Percentiles rank a stretch among this genome's conserved stretches.
phyloP scores from a whole-genome alignment of 371 early-diverging fungal species.

The Gilbertella persicaria region DNA sequence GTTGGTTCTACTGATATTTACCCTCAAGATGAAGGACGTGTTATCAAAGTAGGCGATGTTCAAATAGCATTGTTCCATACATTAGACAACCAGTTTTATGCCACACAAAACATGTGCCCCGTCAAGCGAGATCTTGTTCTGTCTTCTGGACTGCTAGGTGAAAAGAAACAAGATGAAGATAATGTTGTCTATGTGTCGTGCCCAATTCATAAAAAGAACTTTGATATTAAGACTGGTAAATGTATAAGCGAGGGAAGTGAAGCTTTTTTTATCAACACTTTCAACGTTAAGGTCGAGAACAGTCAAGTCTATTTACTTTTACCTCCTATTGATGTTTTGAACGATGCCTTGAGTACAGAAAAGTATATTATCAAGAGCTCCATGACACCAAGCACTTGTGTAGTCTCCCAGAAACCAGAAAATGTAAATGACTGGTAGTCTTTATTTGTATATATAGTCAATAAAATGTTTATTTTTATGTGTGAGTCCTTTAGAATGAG shows the following conservation, averaged over 20 bases:
- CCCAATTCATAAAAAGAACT: constrained; percentile 74
- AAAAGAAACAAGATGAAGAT: constrained; percentile 25
- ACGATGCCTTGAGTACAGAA: constrained; percentile 50
- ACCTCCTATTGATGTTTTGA: constrained; percentile 48
- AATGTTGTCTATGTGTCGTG: constrained; percentile 60
- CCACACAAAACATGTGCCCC: constrained; percentile 76
- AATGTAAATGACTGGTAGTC: too few species aligned
- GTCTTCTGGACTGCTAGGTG: constrained; percentile 60
- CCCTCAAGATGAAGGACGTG: constrained; percentile 52
- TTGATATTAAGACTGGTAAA: constrained; percentile 54
- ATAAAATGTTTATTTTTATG: too few species aligned
- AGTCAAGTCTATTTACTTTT: constrained; percentile 48
- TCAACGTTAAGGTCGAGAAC: constrained; percentile 53
- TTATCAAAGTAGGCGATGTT: constrained; percentile 57
- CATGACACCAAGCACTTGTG: too few species aligned
- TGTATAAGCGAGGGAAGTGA: constrained; percentile 48
- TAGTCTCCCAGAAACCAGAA: too few species aligned
- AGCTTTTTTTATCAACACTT: constrained; percentile 50
- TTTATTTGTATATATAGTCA: too few species aligned
- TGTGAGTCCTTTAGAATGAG: too few species aligned
- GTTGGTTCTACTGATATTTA: constrained; percentile 39
- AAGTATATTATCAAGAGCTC: constrained; percentile 47
- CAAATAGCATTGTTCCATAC: constrained; percentile 65
- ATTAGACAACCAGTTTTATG: constrained; percentile 53
- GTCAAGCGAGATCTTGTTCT: constrained; percentile 72